Conservation (phyloP, 192 early-diverging fungal genomes). For the Coemansia sp. region DNA sequence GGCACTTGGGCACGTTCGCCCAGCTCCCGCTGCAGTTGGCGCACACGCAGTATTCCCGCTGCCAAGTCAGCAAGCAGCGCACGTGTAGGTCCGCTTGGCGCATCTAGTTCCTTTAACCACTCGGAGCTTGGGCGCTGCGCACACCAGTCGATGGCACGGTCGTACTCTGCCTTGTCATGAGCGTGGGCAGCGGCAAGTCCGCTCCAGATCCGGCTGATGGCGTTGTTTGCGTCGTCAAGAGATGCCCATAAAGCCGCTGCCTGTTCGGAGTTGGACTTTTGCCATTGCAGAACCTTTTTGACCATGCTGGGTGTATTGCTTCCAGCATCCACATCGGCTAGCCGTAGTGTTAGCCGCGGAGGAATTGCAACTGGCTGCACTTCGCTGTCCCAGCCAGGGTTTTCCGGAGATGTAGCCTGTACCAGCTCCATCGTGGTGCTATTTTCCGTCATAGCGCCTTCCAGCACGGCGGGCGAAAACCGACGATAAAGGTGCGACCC, state of each 20-base stretch:
- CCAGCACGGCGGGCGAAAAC: constrained; percentile 71
- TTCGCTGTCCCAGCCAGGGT: constrained; percentile 64
- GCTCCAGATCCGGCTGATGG: constrained; percentile 57
- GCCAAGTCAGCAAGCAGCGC: constrained; percentile 58
- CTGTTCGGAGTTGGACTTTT: constrained; percentile 62
- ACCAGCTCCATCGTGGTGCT: constrained; percentile 15
- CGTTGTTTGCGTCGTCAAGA: constrained; percentile 62
- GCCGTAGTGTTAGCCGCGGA: constrained; percentile 64
- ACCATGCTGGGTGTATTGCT: constrained; percentile 93
- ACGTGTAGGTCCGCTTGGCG: constrained; percentile 1
- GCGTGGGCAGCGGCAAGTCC: constrained; percentile 44
- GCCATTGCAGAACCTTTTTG: constrained; percentile 81
- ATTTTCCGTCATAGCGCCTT: constrained; percentile 51
- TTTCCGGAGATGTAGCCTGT: constrained; percentile 34
- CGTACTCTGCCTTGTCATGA: constrained; percentile 21
- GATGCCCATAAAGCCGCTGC: constrained; percentile 51
- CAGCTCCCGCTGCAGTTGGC: constrained; percentile 69
- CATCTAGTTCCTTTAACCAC: constrained; percentile 14
- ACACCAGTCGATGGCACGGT: constrained; percentile 52
- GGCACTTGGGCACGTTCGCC: constrained; percentile 71
- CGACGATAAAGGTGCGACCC: constrained; percentile 85
- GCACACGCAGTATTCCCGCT: constrained; percentile 46
- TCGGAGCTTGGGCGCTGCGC: constrained; percentile 28
- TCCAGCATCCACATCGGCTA: constrained; percentile 94
- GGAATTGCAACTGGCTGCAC: constrained; percentile 69